Conservation (phyloP, 352 stramenopile genomes). For the Pythium biforme region DNA sequence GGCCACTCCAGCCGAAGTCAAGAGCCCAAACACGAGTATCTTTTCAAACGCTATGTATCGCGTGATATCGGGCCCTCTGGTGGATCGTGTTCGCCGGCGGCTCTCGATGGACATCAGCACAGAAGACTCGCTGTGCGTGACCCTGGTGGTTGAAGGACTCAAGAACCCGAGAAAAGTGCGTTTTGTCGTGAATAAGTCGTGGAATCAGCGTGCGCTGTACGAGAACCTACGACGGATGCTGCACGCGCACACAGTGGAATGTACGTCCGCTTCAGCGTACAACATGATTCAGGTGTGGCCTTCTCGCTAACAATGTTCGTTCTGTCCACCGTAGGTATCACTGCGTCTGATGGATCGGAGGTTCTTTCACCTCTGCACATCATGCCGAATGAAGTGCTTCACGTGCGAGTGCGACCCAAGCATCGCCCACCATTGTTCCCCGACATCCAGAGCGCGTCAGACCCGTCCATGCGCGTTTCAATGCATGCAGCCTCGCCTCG, state of each 20-base stretch:
- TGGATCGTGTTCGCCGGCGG: slow-evolving; percentile 70
- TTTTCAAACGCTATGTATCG: slow-evolving; percentile 84
- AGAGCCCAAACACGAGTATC: slow-evolving; percentile 56
- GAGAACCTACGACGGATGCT: slow-evolving; percentile 75
- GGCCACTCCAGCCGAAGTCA: slow-evolving; percentile 5
- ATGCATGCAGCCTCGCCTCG: slow-evolving; percentile 17
- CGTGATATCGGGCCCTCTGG: slow-evolving; percentile 73
- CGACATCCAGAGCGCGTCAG: slow-evolving; percentile 2
- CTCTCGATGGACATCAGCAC: slow-evolving; percentile 80
- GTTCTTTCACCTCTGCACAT: slow-evolving; percentile 78
- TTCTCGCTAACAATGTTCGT: not conserved
- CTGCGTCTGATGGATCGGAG: slow-evolving; percentile 50
- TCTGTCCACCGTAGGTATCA: slow-evolving; percentile 36
- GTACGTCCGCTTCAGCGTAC: slow-evolving; percentile 22
- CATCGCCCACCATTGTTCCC: slow-evolving; percentile 24
- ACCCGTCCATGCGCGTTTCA: slow-evolving; percentile 6
- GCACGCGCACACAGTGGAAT: slow-evolving; percentile 62
- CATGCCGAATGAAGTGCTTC: slow-evolving; percentile 60
- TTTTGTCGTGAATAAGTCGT: slow-evolving; percentile 76
- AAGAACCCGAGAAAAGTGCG: slow-evolving; percentile 57
- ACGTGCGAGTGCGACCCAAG: slow-evolving; percentile 68
- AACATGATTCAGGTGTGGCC: slow-evolving; percentile 1
- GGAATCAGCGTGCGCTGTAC: slow-evolving; percentile 48
- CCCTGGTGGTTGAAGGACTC: slow-evolving; percentile 64
- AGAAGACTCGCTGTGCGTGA: slow-evolving; percentile 71